Base-by-base conservation (phyloP, 2,329 filamentous ascomycete genomes). In the Helminthosporium solani region DNA sequence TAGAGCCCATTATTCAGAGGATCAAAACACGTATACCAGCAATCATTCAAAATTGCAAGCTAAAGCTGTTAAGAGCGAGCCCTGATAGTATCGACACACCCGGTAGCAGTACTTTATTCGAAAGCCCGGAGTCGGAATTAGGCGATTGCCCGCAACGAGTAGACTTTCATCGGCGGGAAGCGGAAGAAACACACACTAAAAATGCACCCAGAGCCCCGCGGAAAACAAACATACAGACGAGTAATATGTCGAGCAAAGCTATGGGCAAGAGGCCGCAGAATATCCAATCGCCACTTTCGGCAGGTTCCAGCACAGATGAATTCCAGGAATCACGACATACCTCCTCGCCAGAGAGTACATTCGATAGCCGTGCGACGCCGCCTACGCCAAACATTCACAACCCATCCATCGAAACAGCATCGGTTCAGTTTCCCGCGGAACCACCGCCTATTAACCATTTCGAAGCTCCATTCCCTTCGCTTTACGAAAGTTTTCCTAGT, bases 21-120 rank as follows among this genome's bases (percentile, higher is more conserved):
- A 52, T 54, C 37, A 54, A 46, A 41, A 33, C 40, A 3, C 34
- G 34, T 15, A 52, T 52, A 42, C 52, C 48, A 1, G 16, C 43
- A 1, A 54, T 54, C 23, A 44, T 54, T 3, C 15, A 47, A 16
- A 47, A 38, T 23, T 54, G 52, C 44, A 40, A 35, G 6, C 12
- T 38, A 18, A 44, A 37, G 20, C 33, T 53, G 2, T 16, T 46
- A 15, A 31, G 23, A 21, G 16, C 18, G 31, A 40, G 18, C 28
- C 36, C 36, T 6, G 36, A 28, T 3, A 39, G 36, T 15, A 14
- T 28, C 20, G 36, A 28, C 36, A 39, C 20, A 6, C n/a, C 36
- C 8, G 11, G 21, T 14, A 39, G 20, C 20, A 15, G 12, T 21
- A 28, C 16, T 14, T 14, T 16, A 7, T 3, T 14, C 11, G 16